Conservation (phyloP, 192 early-diverging fungal genomes). For the Coemansia guatemalensis region DNA sequence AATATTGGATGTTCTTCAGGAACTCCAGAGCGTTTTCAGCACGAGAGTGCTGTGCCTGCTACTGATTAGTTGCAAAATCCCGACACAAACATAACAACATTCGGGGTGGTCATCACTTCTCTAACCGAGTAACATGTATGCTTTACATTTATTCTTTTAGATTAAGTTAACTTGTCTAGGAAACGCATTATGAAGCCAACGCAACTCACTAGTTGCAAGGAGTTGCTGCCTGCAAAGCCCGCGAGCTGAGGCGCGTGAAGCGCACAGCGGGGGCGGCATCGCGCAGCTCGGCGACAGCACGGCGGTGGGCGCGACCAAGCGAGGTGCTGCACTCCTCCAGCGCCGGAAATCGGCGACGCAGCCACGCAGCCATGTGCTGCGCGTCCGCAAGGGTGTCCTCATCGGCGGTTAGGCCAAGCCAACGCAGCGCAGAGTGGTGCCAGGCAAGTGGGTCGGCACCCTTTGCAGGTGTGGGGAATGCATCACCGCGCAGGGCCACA, state of each 20-base stretch:
- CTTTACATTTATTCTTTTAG: no score
- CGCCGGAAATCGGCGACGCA: constrained; percentile 32
- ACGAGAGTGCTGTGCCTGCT: no score
- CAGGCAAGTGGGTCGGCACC: not conserved
- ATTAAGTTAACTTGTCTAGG: no score
- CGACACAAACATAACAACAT: no score
- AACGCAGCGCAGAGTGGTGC: constrained; percentile 19
- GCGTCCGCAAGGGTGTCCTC: constrained; percentile 45
- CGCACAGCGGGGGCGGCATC: constrained; percentile 21
- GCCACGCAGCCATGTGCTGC: constrained; percentile 36
- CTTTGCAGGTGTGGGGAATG: constrained; percentile 1
- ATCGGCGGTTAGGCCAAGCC: constrained; percentile 36
- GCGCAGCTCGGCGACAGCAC: constrained; percentile 27
- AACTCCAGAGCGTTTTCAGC: no score
- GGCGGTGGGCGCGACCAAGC: constrained; percentile 38
- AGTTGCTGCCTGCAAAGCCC: constrained; percentile 25
- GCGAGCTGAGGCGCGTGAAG: constrained; percentile 38
- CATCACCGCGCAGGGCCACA: constrained; percentile 38
- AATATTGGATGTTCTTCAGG: no score
- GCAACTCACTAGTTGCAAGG: not conserved
- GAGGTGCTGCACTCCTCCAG: constrained; percentile 45
- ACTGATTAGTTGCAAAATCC: no score
- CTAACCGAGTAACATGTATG: no score
- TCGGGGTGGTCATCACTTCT: no score
- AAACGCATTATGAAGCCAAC: no score